Evolutionary conservation across 495 filamentous ascomycete genomes (phyloP).

Genomic region (Daldinia caldariorum): DNA sequence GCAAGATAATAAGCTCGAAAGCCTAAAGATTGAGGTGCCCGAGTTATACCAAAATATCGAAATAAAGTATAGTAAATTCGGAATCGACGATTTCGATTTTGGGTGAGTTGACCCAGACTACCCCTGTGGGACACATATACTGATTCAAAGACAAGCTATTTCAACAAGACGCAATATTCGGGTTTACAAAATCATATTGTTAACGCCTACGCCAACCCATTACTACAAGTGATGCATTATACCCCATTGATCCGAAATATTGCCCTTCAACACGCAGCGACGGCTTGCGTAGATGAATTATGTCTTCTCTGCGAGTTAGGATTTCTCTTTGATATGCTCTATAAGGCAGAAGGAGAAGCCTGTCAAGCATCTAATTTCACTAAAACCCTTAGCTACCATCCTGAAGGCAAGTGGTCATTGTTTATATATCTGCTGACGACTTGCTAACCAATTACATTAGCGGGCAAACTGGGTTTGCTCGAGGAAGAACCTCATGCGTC

Average conservation of each 20-base stretch:
- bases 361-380: slow-evolving; percentile 98
- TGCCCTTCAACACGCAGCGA: slow-evolving; percentile 88
- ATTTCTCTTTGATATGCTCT: slow-evolving; percentile 97
- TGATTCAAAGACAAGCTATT: slow-evolving; percentile 68
- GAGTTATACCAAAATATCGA: slow-evolving; percentile 88
- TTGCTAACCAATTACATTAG: slow-evolving; percentile 49
- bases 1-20: slow-evolving; percentile 66
- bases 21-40: slow-evolving; percentile 76
- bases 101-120: slow-evolving; percentile 63
- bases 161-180: slow-evolving; percentile 89
- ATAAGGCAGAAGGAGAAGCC: slow-evolving; percentile 90
- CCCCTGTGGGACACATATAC: neutral
- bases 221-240: slow-evolving; percentile 91
- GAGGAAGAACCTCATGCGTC: slow-evolving; percentile 82
- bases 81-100: slow-evolving; percentile 98
- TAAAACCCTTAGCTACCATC: slow-evolving; percentile 82
- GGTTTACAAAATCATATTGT: slow-evolving; percentile 95
- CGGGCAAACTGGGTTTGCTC: slow-evolving; percentile 74
- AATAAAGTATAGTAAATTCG: slow-evolving; percentile 97
- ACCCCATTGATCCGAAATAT: slow-evolving; percentile 88
- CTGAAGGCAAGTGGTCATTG: slow-evolving; percentile 62
- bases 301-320: slow-evolving; percentile 95
- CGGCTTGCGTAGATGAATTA: slow-evolving; percentile 77
- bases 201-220: slow-evolving; percentile 94
- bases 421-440: neutral